Evolutionary conservation across 2,329 filamentous ascomycete species (phyloP).

Genomic region (Fusarium globosum): DNA sequence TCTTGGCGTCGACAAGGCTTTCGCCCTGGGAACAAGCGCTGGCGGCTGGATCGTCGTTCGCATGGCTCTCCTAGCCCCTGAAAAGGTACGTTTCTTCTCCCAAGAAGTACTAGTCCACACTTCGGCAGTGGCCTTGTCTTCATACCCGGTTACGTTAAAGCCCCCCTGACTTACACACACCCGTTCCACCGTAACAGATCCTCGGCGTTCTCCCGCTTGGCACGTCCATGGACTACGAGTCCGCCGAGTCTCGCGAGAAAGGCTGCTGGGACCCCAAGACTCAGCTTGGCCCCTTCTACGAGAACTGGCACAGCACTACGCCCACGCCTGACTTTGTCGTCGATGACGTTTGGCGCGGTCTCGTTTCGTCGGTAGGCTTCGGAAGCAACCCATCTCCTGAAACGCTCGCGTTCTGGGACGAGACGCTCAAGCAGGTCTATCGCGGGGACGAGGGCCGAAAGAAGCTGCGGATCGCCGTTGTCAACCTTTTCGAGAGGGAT

Average conservation of each 20-base stretch:
- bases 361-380: conserved; percentile 60
- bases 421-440: conserved; percentile 59
- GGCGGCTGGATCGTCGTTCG: conserved; percentile 63
- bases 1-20: conserved; percentile 59
- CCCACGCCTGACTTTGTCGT: conserved; percentile 60
- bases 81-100: conserved; percentile 51
- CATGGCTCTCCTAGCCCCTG: conserved; percentile 63
- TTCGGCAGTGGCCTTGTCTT: neutral
- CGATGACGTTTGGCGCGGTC: conserved; percentile 58
- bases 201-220: conserved; percentile 60
- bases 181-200: conserved; percentile 50
- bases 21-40: conserved; percentile 63
- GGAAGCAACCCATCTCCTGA: conserved; percentile 53
- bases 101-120: neutral
- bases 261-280: conserved; percentile 63
- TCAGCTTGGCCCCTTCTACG: conserved; percentile 55
- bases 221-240: conserved; percentile 66
- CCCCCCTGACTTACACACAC: conserved; percentile 15
- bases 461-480: conserved; percentile 59
- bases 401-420: conserved; percentile 57
- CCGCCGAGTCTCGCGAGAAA: conserved; percentile 55
- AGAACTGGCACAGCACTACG: conserved; percentile 53
- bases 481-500: conserved; percentile 59
- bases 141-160: conserved; percentile 4
- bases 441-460: conserved; percentile 61